These are phyloP conservation scores for Mallotus japonicus DNA, from an alignment of 441 rosid species.

Conservation along the genomic window DNA sequence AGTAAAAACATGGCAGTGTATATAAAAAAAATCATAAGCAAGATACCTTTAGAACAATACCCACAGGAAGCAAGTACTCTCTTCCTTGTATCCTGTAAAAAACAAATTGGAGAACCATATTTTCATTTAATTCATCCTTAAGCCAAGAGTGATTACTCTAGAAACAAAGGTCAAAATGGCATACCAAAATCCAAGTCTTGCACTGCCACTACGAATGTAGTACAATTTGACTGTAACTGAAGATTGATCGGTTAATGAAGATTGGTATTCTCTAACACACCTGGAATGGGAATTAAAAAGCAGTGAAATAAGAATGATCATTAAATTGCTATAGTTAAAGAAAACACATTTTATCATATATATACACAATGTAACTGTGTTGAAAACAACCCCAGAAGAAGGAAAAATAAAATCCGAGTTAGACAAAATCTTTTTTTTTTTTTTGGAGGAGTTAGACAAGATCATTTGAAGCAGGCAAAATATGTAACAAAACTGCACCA, in stretches of 20 bases:
- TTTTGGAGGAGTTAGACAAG: no score
- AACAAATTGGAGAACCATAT: conserved; percentile 20
- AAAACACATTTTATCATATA: not conserved
- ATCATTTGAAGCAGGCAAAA: not conserved
- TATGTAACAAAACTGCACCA: not conserved
- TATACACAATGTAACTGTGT: not conserved
- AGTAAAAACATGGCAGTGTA: conserved; percentile 3
- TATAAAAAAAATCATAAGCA: conserved; percentile 9
- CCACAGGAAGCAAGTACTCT: conserved; percentile 90
- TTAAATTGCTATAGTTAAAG: not conserved
- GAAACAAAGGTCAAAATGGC: conserved; percentile 24
- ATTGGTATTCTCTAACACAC: conserved; percentile 87
- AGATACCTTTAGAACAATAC: conserved; percentile 81
- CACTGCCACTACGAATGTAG: conserved; percentile 94
- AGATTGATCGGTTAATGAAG: conserved; percentile 87
- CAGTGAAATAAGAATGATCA: conserved; percentile 9
- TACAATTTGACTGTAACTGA: conserved; percentile 78
- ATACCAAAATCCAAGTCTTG: conserved; percentile 95
- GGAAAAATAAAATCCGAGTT: not conserved
- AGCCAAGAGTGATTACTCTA: not conserved
- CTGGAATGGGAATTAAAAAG: conserved; percentile 37
- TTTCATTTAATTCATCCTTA: not conserved
- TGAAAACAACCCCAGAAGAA: not conserved
- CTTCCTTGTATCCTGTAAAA: conserved; percentile 75
- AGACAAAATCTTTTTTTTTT: no score